Evolutionary conservation across 345 rosid species (phyloP).

Genomic region (Aquilaria malaccensis): DNA sequence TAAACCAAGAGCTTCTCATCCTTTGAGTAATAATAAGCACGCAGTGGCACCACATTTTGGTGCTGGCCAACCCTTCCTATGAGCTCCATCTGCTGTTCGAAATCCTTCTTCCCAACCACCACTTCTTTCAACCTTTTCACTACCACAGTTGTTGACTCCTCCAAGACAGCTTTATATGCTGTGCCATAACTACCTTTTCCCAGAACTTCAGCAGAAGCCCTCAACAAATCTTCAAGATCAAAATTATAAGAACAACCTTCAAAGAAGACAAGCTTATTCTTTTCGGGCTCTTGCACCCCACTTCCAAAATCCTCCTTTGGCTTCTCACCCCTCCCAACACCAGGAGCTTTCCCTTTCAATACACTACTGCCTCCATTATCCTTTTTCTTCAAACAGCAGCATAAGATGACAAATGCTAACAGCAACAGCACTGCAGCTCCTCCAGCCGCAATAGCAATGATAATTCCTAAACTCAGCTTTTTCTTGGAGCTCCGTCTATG

Average conservation of each 20-base stretch:
- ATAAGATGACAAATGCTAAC: conserved; percentile 35
- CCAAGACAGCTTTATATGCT: conserved; percentile 82
- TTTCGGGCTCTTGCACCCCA: conserved; percentile 72
- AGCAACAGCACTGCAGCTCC: conserved; percentile 45
- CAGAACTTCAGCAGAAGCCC: conserved; percentile 90
- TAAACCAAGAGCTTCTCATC: conserved; percentile 85
- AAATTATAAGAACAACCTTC: conserved; percentile 71
- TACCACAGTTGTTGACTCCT: conserved; percentile 71
- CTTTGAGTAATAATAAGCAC: conserved; percentile 86
- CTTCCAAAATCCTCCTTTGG: conserved; percentile 73
- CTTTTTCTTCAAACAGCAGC: conserved; percentile 58
- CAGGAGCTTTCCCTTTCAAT: conserved; percentile 39
- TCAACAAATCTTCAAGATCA: conserved; percentile 78
- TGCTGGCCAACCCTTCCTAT: conserved; percentile 64
- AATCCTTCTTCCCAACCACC: conserved; percentile 68
- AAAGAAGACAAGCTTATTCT: conserved; percentile 80
- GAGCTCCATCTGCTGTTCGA: conserved; percentile 91
- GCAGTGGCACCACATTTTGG: conserved; percentile 58
- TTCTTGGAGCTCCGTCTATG: conserved; percentile 30
- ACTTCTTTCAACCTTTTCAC: conserved; percentile 87
- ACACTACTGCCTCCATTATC: conserved; percentile 38
- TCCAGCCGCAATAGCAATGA: conserved; percentile 58
- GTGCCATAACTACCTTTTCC: conserved; percentile 90
- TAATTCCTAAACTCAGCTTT: conserved; percentile 46
- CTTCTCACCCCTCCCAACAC: conserved; percentile 51